Evolutionary conservation across 257 asterid genomes (phyloP).

Genomic region (Paraleonurus japonicus): DNA sequence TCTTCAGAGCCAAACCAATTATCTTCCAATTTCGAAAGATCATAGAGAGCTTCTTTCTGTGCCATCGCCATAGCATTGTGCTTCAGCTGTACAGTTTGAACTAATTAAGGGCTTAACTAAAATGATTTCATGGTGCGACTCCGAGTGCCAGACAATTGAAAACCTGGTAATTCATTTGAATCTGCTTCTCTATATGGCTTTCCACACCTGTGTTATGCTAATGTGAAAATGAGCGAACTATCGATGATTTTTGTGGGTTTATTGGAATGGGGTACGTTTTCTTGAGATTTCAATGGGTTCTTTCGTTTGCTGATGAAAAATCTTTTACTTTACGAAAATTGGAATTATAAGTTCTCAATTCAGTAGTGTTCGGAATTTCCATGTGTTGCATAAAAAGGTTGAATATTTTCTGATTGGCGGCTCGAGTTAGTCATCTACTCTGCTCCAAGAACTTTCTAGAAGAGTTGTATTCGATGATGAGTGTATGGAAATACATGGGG

Average conservation of each 20-base stretch:
- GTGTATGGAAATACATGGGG: background rate
- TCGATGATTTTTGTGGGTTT: slow-evolving; percentile 8
- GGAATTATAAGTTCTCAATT: background rate
- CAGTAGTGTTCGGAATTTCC: background rate
- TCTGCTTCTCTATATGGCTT: background rate
- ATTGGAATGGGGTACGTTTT: slow-evolving; percentile 13
- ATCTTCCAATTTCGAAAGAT: background rate
- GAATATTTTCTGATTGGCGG: background rate
- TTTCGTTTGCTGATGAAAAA: background rate
- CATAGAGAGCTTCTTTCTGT: background rate
- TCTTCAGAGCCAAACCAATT: background rate
- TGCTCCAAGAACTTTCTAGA: background rate
- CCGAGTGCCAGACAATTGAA: slow-evolving; percentile 13
- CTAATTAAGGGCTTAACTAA: slow-evolving; percentile 4
- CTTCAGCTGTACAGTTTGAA: background rate
- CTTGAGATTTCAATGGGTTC: background rate
- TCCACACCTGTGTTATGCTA: background rate
- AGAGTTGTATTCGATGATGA: background rate
- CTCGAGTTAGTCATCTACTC: background rate
- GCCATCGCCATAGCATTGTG: background rate
- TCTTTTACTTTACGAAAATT: background rate
- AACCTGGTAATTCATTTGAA: slow-evolving; percentile 25
- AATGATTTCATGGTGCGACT: slow-evolving; percentile 25
- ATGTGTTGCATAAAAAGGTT: background rate
- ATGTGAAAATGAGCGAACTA: background rate